Evolutionary conservation across 345 rosid genomes (phyloP).

Genomic region (Alliaria petiolata): DNA sequence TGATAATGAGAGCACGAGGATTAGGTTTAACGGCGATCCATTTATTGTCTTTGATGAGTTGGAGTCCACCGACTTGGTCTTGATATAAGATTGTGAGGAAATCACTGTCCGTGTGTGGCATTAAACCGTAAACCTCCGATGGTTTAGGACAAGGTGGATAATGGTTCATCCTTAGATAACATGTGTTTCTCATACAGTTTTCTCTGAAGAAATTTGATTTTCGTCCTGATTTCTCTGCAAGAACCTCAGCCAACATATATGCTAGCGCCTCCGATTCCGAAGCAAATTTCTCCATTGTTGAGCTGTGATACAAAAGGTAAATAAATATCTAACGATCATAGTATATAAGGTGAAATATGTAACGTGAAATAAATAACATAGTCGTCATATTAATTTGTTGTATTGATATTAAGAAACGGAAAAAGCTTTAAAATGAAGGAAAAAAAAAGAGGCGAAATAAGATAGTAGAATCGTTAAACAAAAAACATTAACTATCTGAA

Average conservation of each 20-base stretch:
- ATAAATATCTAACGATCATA: background rate
- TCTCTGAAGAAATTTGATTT: slow-evolving; percentile 54
- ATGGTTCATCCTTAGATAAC: slow-evolving; percentile 80
- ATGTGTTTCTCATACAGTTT: slow-evolving; percentile 65
- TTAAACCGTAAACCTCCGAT: slow-evolving; percentile 53
- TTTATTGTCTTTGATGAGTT: slow-evolving; percentile 66
- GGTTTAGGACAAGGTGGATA: slow-evolving; percentile 79
- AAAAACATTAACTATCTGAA: background rate
- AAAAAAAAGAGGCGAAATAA: too few species aligned
- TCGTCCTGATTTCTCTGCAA: slow-evolving; percentile 60
- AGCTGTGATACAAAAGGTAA: slow-evolving; percentile 33
- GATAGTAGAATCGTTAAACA: background rate
- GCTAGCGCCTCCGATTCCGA: slow-evolving; percentile 59
- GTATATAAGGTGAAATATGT: background rate
- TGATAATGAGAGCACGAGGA: slow-evolving; percentile 71
- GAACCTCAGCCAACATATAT: slow-evolving; percentile 50
- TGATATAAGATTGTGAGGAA: slow-evolving; percentile 87
- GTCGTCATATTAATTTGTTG: background rate
- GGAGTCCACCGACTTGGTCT: slow-evolving; percentile 91
- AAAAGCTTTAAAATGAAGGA: background rate
- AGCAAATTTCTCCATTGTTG: slow-evolving; percentile 64
- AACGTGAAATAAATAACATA: background rate
- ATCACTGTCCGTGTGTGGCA: slow-evolving; percentile 97
- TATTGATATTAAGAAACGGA: background rate
- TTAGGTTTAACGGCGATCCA: slow-evolving; percentile 91